Evolutionary conservation across 2,329 filamentous ascomycete genomes (phyloP), one percentile per base, ranked within the genome.

Genomic region (Gremmenia infestans): DNA sequence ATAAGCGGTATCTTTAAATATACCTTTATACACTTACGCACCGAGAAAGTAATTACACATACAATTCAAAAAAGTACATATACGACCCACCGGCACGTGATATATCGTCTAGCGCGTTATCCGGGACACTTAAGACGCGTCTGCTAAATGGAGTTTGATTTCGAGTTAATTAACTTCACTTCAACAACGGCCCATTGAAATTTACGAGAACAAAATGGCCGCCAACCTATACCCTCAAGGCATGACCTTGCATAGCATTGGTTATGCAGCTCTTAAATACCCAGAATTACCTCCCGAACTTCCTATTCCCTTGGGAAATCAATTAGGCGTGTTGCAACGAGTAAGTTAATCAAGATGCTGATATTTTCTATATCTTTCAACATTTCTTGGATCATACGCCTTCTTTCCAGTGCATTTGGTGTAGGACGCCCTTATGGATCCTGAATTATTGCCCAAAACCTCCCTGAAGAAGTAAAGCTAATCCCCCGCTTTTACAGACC

Each of bases 221-320:
- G 56, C 62, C 45, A 54, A 55, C 3, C 40, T 47, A 15, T 64
- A 60, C 37, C 59, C 62, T n/a, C 53, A 62, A 25, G 59, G 58
- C 47, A 55, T 65, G 50, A 53, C 56, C 22, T 55, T 65, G 48
- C 42, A 62, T 43, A 46, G 52, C 1, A 60, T 65, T 17, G 63
- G 63, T 0, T 60, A 42, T 48, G 63, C 58, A 22, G 58, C 61
- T 32, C 63, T 65, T 51, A 65, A 60, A 54, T 62, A 60, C 48
- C 63, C 63, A 5, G 42, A 43, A 9, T 37, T 63, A 12, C 53
- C 59, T 4, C 9, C 12, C 7, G 36, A 53, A 5, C 28, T 45
- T 11, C 12, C 11, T 17, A 17, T 48, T 17, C 45, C 45, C 1
- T 12, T 48, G 7, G 23, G 22, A 12, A 48, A 48, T 15, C 17